These are phyloP conservation scores for Jamesozyma spencerorum DNA, from an alignment of 805 yeast genomes.

Conservation along the genomic window DNA sequence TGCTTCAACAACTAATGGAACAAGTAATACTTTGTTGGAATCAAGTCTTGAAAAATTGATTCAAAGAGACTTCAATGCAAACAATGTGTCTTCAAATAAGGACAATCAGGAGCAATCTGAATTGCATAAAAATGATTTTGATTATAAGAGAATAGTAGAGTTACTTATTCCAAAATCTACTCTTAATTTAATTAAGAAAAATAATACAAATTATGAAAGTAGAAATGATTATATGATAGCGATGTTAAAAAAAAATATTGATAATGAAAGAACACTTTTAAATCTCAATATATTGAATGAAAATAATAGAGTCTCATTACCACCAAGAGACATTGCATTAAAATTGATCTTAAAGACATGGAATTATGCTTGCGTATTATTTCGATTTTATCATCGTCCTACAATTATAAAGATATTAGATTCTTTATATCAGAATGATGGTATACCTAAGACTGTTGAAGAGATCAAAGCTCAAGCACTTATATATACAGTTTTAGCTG, in stretches of 20 bases:
- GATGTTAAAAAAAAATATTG: constrained; percentile 1
- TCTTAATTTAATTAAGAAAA: constrained; percentile 2
- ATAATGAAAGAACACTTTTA: background rate
- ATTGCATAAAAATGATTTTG: background rate
- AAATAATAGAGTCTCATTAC: constrained; percentile 33
- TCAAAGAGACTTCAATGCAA: background rate
- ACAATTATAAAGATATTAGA: constrained; percentile 67
- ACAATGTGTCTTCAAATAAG: background rate
- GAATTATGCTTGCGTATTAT: constrained; percentile 78
- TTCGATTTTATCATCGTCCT: constrained; percentile 80
- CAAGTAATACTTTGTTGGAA: background rate
- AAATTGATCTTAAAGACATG: constrained; percentile 67
- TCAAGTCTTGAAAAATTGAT: no score
- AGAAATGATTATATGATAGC: constrained; percentile 4
- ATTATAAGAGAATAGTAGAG: constrained; percentile 6
- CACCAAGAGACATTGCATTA: constrained; percentile 65
- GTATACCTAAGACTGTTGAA: constrained; percentile 47
- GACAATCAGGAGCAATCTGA: no score
- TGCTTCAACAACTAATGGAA: background rate
- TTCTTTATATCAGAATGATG: constrained; percentile 63
- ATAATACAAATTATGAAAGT: background rate
- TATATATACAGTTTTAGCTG: constrained; percentile 79
- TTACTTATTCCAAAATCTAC: constrained; percentile 4
- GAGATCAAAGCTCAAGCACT: constrained; percentile 72
- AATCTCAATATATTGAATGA: background rate